Base-by-base conservation (phyloP, 179 eudicot species). In the Kewa caespitosa region DNA sequence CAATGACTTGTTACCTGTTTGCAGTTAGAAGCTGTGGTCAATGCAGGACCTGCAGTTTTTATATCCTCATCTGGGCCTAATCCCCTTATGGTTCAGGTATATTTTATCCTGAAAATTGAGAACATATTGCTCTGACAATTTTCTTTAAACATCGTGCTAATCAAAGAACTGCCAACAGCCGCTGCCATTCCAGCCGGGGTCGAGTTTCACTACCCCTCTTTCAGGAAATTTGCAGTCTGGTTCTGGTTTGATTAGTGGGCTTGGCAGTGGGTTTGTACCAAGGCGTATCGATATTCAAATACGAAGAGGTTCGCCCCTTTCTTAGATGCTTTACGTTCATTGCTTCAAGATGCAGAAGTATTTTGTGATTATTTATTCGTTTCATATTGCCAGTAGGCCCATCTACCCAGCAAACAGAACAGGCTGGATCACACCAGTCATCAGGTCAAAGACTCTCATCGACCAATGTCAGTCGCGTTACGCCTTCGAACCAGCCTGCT, bases 31-130 rank as follows among this genome's bases (percentile, higher is more conserved):
- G 92, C 97, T 66, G 87, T 89, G 48, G 92, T 96, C 60, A 96
- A 90, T 80, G 90, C 98, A 63, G 97, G 98, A 59, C 99, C 99
- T 80, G 95, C 98, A 31, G 87, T 93, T 60, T 96, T 85, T 78
- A 78, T 96, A 75, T 93, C 99, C 46, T 68, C 92, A 37, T 76
- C 97, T 70, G 98, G 97, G 64, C 99, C 97, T 27, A 96, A 96
- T 82, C 99, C 97, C 38, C 85, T 96, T 25, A 96, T 93, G 99
- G 98, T 96, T 85, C 99, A 95, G 99, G 99, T 92, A 79, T 78
- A n/a, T n/a, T n/a, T n/a, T n/a, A n/a, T 69, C 17, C 38, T 73
- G 63, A 34, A 64, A 23, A 37, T 48, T 50, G 39, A 17, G 27
- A 22, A 74, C 60, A n/a, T 48, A 32, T 32, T 12, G 30, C 22